Base-by-base conservation (phyloP, 805 yeast species). In the Kodamaea jinghongensis region DNA sequence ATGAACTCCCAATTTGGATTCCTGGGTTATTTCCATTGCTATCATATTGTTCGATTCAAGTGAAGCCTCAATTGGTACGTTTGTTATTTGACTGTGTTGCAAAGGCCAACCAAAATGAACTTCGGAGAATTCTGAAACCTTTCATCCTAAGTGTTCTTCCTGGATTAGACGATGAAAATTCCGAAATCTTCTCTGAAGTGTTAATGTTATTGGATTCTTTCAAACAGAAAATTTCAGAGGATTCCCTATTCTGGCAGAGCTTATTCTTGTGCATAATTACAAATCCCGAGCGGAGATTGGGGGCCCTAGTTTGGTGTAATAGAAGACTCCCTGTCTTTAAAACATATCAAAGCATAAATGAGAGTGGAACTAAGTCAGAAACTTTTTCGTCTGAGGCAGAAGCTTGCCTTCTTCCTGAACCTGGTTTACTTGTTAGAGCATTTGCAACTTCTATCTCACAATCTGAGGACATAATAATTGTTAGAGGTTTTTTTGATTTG, bases 11-110 rank as follows among this genome's bases (percentile, higher is more conserved):
- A 29, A 63, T 83, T 2, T 93, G 99, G 99, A 69, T 91, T 2
- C 96, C 97, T 0, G 97, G 98, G 0, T 60, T 93, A n/a, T 65
- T 93, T 6, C 96, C 98, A 0, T 65, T 93, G 39, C 78, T 91
- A 76, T 77, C 93, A 11, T 87, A 82, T 56, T 96, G 96, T 7
- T 83, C 95, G 4, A 87, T 89, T 56, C 85, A 85, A 50, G 91
- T 91, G 31, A 89, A 86, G 56, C 91, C 95, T 0, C 79, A 78
- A 46, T 65, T 90, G 35, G 70, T 91, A 12, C 76, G 76, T 16
- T 61, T 91, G 2, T 79, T 82, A 47, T 74, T 73, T 23, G 67
- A 68, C 2, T 75, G 76, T 49, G 55, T 89, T 6, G 36, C 50
- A 6, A 68, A 65, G 27, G 51, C 86, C 17, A 34, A 34, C 29